Evolutionary conservation across 352 stramenopile species (phyloP).

Genomic region (Phytopythium oedochilum): DNA sequence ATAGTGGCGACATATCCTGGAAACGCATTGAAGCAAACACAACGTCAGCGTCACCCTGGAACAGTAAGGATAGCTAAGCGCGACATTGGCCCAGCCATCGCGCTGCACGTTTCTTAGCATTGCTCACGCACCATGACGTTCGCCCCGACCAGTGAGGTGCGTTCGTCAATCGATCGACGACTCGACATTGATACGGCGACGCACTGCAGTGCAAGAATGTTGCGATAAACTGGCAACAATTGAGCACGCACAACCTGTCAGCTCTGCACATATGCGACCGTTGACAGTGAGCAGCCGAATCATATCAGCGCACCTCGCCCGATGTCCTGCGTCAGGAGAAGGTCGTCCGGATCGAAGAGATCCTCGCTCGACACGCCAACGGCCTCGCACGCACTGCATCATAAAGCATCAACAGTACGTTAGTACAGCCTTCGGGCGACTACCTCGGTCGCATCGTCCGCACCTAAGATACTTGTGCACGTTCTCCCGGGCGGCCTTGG

Average conservation of each 20-base stretch:
- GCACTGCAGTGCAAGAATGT: conserved; percentile 69
- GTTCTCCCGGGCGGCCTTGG: conserved; percentile 27
- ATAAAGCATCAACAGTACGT: neutral
- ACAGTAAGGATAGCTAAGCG: neutral
- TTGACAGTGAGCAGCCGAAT: neutral
- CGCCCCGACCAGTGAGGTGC: conserved; percentile 44
- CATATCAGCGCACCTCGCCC: conserved; percentile 47
- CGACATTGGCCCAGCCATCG: neutral
- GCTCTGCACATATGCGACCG: neutral
- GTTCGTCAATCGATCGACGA: conserved; percentile 75
- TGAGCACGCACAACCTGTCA: neutral
- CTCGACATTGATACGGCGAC: conserved; percentile 72
- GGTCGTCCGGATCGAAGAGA: conserved; percentile 70
- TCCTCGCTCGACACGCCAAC: conserved; percentile 55
- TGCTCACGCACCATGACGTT: conserved; percentile 13
- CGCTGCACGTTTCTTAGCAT: neutral
- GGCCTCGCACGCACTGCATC: conserved; percentile 50
- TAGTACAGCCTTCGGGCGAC: neutral
- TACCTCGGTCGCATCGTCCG: neutral
- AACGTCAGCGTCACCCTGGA: neutral
- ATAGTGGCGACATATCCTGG: conserved; percentile 41
- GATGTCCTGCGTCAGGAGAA: conserved; percentile 51
- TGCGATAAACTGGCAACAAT: conserved; percentile 59
- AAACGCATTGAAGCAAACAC: neutral
- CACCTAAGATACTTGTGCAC: conserved; percentile 67